Evolutionary conservation across 441 rosid species (phyloP), one percentile per base, ranked within the genome.

Genomic region (Corymbia calophylla): DNA sequence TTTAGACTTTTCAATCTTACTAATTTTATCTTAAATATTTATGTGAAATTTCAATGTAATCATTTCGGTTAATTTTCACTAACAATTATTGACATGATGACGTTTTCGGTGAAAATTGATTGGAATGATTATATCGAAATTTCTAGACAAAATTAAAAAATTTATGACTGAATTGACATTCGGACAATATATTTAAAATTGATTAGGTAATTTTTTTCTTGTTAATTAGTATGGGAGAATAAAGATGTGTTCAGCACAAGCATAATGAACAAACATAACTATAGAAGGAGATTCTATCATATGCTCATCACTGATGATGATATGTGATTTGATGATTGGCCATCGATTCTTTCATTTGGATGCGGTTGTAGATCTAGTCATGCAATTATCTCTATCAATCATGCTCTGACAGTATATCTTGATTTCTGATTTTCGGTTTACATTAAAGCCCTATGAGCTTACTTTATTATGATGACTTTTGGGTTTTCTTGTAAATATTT

Each of bases 61-160:
- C 0, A 73, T 39, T 39, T 19, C 0, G 0, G 2, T 0, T 5
- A 21, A 12, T 39, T 77, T 23, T 7, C 18, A 1, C 0, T 70
- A 4, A 4, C 23, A 23, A 77, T 21, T 2, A 7, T 23, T 13
- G 17, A 44, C 9, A 44, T 1, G 31, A 12, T 11, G 4, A 13
- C 1, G 7, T 73, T 39, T 23, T 23, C 0, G 0, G 8, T 0
- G 1, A 39, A 73, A 12, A 73, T 21, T 73, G 5, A 73, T 73
- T 0, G 0, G 3, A 73, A 39, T 9, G 15, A 23, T 0, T 44
- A 39, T 44, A 39, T 39, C 6, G 1, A 0, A 44, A 73, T 12
- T 39, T 39, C 51, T 18, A 17, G 25, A 19, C 0, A 9, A 68
- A 68, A 17, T 32, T 35, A 1, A 32, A 32, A 66, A 17, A 10